These are phyloP conservation scores for Cyphellophora europaea DNA, from an alignment of 2,329 filamentous ascomycete species.

Conservation along the genomic window DNA sequence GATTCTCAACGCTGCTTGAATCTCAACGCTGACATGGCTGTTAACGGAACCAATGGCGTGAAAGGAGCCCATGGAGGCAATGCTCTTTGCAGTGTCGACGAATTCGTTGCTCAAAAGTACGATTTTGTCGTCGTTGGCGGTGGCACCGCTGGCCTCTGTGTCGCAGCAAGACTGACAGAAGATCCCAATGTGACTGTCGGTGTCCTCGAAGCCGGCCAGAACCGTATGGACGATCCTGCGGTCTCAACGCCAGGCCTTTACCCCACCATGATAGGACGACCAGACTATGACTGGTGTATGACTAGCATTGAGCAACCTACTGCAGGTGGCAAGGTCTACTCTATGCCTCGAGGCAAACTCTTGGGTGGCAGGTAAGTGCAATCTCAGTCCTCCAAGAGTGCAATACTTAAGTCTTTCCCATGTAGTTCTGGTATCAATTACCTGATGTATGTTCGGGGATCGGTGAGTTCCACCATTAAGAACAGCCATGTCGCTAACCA, in stretches of 20 bases:
- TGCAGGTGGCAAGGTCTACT: conserved; percentile 14
- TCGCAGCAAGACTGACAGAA: conserved; percentile 24
- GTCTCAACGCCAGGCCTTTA: conserved; percentile 20
- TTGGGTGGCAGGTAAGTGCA: no score
- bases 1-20: no score
- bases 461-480: no score
- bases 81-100: not conserved
- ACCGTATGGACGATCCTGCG: conserved; percentile 19
- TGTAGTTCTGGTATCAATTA: conserved; percentile 24
- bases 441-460: conserved; percentile 18
- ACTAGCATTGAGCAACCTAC: conserved; percentile 12
- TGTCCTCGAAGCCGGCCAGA: conserved; percentile 36
- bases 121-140: conserved; percentile 26
- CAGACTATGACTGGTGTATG: conserved; percentile 17
- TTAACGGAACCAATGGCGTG: not conserved
- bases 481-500: no score
- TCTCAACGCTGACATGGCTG: no score
- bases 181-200: conserved; percentile 28
- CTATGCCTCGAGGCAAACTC: conserved; percentile 22
- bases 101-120: conserved; percentile 15
- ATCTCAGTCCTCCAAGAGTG: no score
- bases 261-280: conserved; percentile 12
- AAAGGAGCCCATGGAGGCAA: not conserved
- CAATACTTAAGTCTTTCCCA: no score
- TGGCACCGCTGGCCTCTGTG: conserved; percentile 23